Base-by-base conservation (phyloP, 106 monocot species). In the Allium sativum region DNA sequence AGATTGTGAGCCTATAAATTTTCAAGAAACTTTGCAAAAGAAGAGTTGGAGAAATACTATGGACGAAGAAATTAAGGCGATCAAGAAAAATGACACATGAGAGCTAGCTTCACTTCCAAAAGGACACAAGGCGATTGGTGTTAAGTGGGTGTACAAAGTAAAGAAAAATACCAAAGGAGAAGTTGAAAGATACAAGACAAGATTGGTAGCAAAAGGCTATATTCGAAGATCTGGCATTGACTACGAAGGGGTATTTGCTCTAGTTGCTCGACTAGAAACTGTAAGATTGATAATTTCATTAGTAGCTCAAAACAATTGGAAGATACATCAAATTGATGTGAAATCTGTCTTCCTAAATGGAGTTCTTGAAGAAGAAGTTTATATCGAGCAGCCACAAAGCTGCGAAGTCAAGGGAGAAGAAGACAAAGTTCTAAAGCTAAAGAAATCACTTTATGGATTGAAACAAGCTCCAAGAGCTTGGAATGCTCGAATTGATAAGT, bases 101-200 rank as follows among this genome's bases (percentile, higher is more conserved):
- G 10, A 57, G 1, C 8, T 55, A 10, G 22, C 18, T 50, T 1
- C 9, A 18, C 6, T 22, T 48, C 18, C 68, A 7, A 0, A 12
- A 3, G 44, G 16, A 18, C 19, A 50, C 1, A 22, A 19, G 14
- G 2, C 13, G 0, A 68, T 67, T 12, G 53, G 52, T 7, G 15
- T 52, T 0, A 68, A 67, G 18, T 73, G 73, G 73, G 18, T 73
- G 0, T 73, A 51, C 42, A 73, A 66, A 11, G 42, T 43, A 9
- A 72, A 22, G 22, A 15, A 21, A 7, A 59, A 40, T 7, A 1
- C 10, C 1, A 21, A 21, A 5, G 12, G 21, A 7, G 15, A 18
- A 42, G 15, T 59, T 17, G 40, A 59, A 11, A 18, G 19, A 59
- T 59, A 59, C 18, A 59, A 59, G 59, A 22, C 59, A 7, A 19